Evolutionary conservation across 495 filamentous ascomycete genomes (phyloP), one percentile per base, ranked within the genome.

Genomic region (Venustampulla echinocandica): DNA sequence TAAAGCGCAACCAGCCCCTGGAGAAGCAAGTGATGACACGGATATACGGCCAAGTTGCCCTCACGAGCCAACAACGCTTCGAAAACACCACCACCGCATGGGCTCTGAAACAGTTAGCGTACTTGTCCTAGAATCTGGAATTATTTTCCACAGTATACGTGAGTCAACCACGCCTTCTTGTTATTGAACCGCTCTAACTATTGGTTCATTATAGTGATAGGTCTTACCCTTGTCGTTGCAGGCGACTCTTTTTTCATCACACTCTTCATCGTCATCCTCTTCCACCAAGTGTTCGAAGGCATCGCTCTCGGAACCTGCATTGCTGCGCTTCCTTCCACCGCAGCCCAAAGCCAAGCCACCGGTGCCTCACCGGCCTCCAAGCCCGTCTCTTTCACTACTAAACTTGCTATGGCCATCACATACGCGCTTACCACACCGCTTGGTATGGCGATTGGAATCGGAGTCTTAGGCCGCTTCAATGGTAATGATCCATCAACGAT

Each of bases 211-310:
- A 0, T 41, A 76, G 71, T 81, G 7, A 75, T 80, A 33, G 77
- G 77, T 17, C 49, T 81, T 38, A 76, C 75, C 18, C 66, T 80
- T 1, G 73, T 76, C 15, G 74, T 81, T 7, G 66, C 75, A 1
- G 71, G 65, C 19, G 75, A 80, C 59, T 67, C 62, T 22, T 69
- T 66, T 55, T 80, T 80, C 64, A 58, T 65, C 34, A 73, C 70
- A 6, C 70, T 81, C 23, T 71, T 77, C 47, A 57, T 70, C 27
- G 78, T 79, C 32, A 76, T 81, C 40, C 53, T 78, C 40, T 80
- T 81, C 62, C 77, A 79, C 51, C 77, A 90, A 57, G 82, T 82
- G 57, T 88, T 90, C 44, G 85, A 90, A 65, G 84, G 85, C 15
- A 70, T 88, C 44, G 84, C 84, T 15, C 74, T 88, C 9, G 83